These are phyloP conservation scores for Phytophthora citrophthora DNA, from an alignment of 352 stramenopile species.

Conservation along the genomic window DNA sequence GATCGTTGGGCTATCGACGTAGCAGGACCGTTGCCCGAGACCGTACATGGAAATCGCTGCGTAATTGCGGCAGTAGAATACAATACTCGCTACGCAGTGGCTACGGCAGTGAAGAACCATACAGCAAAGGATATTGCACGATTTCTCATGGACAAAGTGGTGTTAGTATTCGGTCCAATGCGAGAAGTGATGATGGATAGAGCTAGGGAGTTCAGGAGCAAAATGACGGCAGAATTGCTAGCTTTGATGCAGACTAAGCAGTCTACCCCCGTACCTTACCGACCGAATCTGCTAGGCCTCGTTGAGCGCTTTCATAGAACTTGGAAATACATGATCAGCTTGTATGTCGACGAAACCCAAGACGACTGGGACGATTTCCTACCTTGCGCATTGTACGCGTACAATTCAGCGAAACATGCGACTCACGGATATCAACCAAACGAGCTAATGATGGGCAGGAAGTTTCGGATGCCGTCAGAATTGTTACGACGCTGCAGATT, in stretches of 20 bases:
- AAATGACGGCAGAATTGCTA: constrained; percentile 3
- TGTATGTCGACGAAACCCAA: constrained; percentile 14
- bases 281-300: constrained; percentile 21
- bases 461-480: background rate
- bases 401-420: background rate
- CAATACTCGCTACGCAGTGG: too few species aligned
- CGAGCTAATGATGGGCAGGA: constrained; percentile 14
- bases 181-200: constrained; percentile 15
- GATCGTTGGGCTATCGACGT: constrained; percentile 17
- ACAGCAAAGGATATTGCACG: too few species aligned
- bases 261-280: constrained; percentile 19
- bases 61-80: too few species aligned
- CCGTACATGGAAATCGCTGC: constrained; percentile 1
- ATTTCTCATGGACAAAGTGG: too few species aligned
- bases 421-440: constrained; percentile 2
- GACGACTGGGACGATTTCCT: constrained; percentile 31
- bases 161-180: too few species aligned
- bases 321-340: constrained; percentile 28
- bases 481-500: background rate
- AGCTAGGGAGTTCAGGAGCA: background rate
- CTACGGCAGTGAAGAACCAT: too few species aligned
- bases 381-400: background rate
- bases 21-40: constrained; percentile 3
- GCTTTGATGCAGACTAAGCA: constrained; percentile 24
- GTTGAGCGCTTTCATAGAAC: constrained; percentile 26